Evolutionary conservation across 495 filamentous ascomycete genomes (phyloP), one percentile per base, ranked within the genome.

Genomic region (Penicillium turbatum): DNA sequence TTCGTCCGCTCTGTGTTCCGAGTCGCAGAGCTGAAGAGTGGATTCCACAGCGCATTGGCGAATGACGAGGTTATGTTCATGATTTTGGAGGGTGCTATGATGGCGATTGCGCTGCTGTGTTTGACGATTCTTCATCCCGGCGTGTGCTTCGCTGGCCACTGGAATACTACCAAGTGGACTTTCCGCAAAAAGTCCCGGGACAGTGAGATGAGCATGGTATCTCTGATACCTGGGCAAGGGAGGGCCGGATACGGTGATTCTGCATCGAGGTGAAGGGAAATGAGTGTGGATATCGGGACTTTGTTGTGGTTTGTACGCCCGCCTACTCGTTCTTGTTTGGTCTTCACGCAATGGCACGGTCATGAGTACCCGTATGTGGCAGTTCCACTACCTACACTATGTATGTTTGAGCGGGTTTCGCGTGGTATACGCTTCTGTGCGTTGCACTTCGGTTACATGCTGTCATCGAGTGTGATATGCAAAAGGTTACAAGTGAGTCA

Each of bases 401-500:
- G 21, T n/a, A n/a, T n/a, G n/a, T n/a, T n/a, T 3, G 13, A 15
- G 5, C 3, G 35, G 86, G 0, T 98, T 98, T 73, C 77, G 81
- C 53, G 93, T 24, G 91, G 36, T 88, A 86, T 77, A 98, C 92
- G 30, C 63, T 98, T 51, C 74, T 98, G 40, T 96, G 90, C 70
- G 96, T 98, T 68, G 92, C 92, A n/a, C 92, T 97, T 70, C 79
- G 92, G 7, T 70, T 97, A 59, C 83, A 87, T 52, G 96, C 92
- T 0, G 95, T 96, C 53, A 86, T 96, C 54, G 80, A 84, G 11
- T 97, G 96, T 62, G 93, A 98, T 65, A 81, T 24, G 21, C 21
- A 24, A 24, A 24, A 24, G 21, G 2, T 2, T 2, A 24, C 2
- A 24, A 4, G 21, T 24, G 2, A 24, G 21, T 24, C 21, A 24